Conservation (phyloP, 495 filamentous ascomycete genomes). For the Recurvomyces mirabilis region DNA sequence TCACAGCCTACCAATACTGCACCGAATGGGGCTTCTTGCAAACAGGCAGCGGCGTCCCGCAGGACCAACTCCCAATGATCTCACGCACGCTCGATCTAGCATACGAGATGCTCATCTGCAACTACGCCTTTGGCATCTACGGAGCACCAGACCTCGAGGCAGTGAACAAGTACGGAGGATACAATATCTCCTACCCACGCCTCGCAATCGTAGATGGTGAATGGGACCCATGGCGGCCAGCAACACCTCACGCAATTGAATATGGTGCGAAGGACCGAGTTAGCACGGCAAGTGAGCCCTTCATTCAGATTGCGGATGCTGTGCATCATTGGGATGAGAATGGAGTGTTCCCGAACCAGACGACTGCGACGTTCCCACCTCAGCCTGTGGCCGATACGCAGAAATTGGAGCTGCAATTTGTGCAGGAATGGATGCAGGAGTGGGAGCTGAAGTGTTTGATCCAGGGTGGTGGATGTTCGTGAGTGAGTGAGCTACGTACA, state of each 20-base stretch:
- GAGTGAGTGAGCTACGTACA: constrained; percentile 1
- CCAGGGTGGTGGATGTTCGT: constrained; percentile 7
- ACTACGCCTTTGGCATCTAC: constrained; percentile 51
- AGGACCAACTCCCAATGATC: constrained; percentile 49
- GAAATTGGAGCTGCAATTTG: constrained; percentile 44
- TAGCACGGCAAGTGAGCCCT: constrained; percentile 49
- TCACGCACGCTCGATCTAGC: constrained; percentile 50
- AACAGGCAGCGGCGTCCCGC: constrained; percentile 44
- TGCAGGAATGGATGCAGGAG: constrained; percentile 54
- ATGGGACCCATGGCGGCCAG: constrained; percentile 58
- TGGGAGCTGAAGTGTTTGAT: constrained; percentile 29
- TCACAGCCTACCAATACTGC: constrained; percentile 45
- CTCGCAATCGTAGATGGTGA: constrained; percentile 48
- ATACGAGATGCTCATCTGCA: constrained; percentile 44
- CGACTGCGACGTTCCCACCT: constrained; percentile 42
- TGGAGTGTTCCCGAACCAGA: constrained; percentile 51
- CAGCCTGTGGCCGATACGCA: constrained; percentile 43
- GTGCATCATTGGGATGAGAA: constrained; percentile 70
- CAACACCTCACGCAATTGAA: constrained; percentile 46
- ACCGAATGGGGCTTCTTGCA: constrained; percentile 59
- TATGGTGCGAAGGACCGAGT: constrained; percentile 36
- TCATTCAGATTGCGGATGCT: constrained; percentile 48
- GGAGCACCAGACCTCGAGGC: constrained; percentile 40
- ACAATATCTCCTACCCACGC: constrained; percentile 45
- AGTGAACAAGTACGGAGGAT: constrained; percentile 63